Base-by-base conservation (phyloP, 2,329 filamentous ascomycete genomes). In the Clathrospora elynae region DNA sequence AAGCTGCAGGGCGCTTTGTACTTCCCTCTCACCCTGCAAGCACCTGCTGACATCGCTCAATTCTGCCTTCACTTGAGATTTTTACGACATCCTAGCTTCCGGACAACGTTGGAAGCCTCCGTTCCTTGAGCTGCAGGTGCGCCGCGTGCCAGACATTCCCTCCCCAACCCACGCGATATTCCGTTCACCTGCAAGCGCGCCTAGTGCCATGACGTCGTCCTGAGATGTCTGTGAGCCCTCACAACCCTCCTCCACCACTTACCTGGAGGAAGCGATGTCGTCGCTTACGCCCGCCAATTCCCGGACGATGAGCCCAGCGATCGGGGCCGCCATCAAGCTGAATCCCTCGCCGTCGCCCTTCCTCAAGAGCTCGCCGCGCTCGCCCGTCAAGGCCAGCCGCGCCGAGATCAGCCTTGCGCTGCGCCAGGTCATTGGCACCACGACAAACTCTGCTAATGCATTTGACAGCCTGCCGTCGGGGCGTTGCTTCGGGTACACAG, bases 381-480 rank as follows among this genome's bases (percentile, higher is more conserved):
- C 87, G 35, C 83, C 86, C 19, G 71, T 73, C 53, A 82, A 78
- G 63, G 51, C 73, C 20, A 73, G 53, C 66, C 75, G 53, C 42
- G 64, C 71, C 49, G 75, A 77, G 55, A 62, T 67, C 17, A 74
- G 71, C 26, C 78, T 96, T 30, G 86, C 86, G 25, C 76, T 96
- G 49, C 86, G 85, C 68, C 84, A 89, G 51, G 90, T 97, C 43
- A 87, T 97, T 61, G 93, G 93, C 32, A 95, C 91, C 16, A 97
- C 92, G 6, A 92, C 90, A 52, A 82, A 78, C 55, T 88, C 87
- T 4, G 86, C 90, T 26, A 91, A 87, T 65, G 90, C 88, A 51
- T 95, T 99, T 70, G 90, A 95, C 66, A 85, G 82, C 52, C 83
- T 92, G 47, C 77, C 86, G 26, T 82, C 85, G 9, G 85, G 80